Conservation (phyloP, 2,329 filamentous ascomycete genomes). For the Sclerotinia nivalis region DNA sequence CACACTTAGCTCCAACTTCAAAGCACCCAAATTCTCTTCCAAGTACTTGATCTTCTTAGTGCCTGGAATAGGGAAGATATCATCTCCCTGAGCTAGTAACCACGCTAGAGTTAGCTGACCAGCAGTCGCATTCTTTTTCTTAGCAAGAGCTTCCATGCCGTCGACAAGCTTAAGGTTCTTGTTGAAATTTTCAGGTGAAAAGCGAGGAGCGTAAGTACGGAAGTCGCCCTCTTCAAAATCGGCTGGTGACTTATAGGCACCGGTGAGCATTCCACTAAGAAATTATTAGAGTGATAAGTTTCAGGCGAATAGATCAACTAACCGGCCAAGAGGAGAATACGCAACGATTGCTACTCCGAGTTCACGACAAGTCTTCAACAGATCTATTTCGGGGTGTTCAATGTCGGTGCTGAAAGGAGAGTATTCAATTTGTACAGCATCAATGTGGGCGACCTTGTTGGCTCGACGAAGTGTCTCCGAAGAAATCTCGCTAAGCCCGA, state of each 20-base stretch:
- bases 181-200: constrained; percentile 51
- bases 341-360: constrained; percentile 58
- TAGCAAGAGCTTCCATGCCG: constrained; percentile 47
- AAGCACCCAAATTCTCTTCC: constrained; percentile 11
- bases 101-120: constrained; percentile 55
- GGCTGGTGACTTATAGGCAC: constrained; percentile 47
- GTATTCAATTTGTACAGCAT: constrained; percentile 57
- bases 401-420: constrained; percentile 57
- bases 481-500: constrained; percentile 56
- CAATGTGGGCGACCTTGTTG: constrained; percentile 51
- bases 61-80: constrained; percentile 14
- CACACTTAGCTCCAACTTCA: neutral
- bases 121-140: constrained; percentile 51
- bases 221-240: constrained; percentile 53
- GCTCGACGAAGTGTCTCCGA: constrained; percentile 54
- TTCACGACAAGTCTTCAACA: constrained; percentile 58
- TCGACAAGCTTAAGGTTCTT: constrained; percentile 52
- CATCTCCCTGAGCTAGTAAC: constrained; percentile 30
- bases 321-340: constrained; percentile 49
- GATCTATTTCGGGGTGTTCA: constrained; percentile 50
- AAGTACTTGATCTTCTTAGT: neutral
- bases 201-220: constrained; percentile 49
- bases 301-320: constrained; percentile 47
- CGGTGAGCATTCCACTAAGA: constrained; percentile 54
- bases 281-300: neutral